Evolutionary conservation across 106 monocot species (phyloP), one percentile per base, ranked within the genome.

Genomic region (Gastrodia elata): DNA sequence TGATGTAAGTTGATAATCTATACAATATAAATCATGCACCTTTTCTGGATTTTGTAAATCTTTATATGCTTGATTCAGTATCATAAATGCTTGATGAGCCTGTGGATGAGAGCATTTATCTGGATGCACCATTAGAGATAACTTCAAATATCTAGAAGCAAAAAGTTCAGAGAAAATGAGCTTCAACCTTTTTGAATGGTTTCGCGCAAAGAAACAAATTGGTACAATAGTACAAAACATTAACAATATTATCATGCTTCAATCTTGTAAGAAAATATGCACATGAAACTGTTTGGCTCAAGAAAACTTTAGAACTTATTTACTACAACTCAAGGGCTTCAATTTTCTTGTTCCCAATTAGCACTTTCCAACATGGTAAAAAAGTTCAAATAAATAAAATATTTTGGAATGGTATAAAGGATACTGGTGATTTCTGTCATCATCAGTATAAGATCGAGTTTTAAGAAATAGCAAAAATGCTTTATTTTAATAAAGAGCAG

Each of bases 21-120:
- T 9, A 44, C 10, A 44, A 52, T 52, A 22, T 61, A 67, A 35
- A 65, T 39, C 0, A 40, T 8, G 68, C 80, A 91, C 97, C 90
- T 93, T 93, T 9, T 85, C 82, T 71, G 98, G 74, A 87, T 99
- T 91, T 78, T 99, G 93, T 24, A 98, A 77, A 76, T 89, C 83
- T 82, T 99, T 99, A 74, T 89, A 99, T 77, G 91, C 84, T 64
- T 94, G 78, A 69, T 99, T 99, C 72, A 93, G 75, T 78, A 79
- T 80, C 42, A 99, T 93, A 77, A 99, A 99, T 74, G 91, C 98
- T 81, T 91, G 82, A 20, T 99, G 93, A 56, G 93, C 93, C 73
- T 91, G 87, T 39, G 98, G 98, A 80, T 93, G 93, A 64, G 91
- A 84, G 55, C 98, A 99, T 81, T 99, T 99, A 83, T 99, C 98